Evolutionary conservation across 495 filamentous ascomycete genomes (phyloP).

Genomic region (Xylona heveae): DNA sequence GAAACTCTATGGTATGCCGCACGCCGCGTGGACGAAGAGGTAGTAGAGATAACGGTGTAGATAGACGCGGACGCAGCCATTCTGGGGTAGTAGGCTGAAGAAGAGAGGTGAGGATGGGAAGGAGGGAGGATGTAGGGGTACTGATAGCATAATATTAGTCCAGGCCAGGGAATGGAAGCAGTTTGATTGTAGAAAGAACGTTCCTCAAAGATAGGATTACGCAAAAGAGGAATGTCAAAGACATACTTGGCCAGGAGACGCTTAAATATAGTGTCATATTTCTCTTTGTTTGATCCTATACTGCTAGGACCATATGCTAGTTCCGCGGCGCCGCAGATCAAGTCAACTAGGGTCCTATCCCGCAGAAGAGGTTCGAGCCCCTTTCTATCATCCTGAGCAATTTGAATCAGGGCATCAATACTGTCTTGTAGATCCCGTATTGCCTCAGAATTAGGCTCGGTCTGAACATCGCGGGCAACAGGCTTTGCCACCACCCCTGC

Average conservation of each 20-base stretch:
- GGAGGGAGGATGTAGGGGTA: constrained; percentile 19
- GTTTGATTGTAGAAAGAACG: too few species aligned
- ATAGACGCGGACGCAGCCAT: constrained; percentile 28
- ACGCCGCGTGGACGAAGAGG: constrained; percentile 47
- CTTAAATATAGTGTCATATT: constrained; percentile 2
- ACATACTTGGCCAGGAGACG: constrained; percentile 5
- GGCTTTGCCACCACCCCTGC: constrained; percentile 23
- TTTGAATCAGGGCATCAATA: constrained; percentile 5
- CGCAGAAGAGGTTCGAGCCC: constrained; percentile 2
- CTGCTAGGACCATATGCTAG: constrained; percentile 11
- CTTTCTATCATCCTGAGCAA: constrained; percentile 3
- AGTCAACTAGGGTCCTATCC: constrained; percentile 13
- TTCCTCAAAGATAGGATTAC: too few species aligned
- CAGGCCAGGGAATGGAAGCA: too few species aligned
- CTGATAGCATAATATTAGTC: constrained; percentile 14
- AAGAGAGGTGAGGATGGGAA: constrained; percentile 24
- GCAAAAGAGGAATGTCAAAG: constrained; percentile 2
- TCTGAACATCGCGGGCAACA: constrained; percentile 15
- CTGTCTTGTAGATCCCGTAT: constrained; percentile 4
- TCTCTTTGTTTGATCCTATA: neutral
- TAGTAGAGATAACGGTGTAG: constrained; percentile 31
- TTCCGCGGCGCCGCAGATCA: constrained; percentile 15
- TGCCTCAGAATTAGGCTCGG: constrained; percentile 6
- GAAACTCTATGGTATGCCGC: constrained; percentile 46
- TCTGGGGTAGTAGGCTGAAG: constrained; percentile 22